phyloP scores from a whole-genome alignment of 164 flowering plant genomes.

The Kalanchoe fedtschenkoi region DNA sequence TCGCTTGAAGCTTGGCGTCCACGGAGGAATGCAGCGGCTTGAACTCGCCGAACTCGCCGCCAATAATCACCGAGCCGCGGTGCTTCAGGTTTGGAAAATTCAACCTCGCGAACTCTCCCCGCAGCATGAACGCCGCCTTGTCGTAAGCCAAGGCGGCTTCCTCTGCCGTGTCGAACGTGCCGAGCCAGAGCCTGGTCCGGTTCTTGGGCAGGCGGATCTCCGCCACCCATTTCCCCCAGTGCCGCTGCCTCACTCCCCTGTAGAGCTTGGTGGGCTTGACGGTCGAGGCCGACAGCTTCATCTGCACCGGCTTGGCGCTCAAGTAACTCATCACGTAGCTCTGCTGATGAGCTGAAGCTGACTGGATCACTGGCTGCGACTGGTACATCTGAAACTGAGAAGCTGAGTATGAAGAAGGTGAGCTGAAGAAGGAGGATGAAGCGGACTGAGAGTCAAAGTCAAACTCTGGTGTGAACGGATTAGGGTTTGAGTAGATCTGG shows the following conservation, averaged over 20 bases:
- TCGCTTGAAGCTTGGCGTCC: conserved; percentile 10
- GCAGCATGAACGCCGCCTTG: conserved; percentile 2
- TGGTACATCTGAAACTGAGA: neutral
- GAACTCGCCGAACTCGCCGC: conserved; percentile 3
- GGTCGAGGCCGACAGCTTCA: neutral
- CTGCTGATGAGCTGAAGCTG: neutral
- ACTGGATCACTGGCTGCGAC: neutral
- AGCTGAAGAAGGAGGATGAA: neutral
- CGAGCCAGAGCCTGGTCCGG: conserved; percentile 6
- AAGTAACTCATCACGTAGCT: neutral
- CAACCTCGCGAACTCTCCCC: conserved; percentile 1
- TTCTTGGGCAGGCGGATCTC: conserved; percentile 3
- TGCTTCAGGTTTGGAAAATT: conserved; percentile 8
- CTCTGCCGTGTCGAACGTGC: conserved; percentile 5
- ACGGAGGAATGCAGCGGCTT: conserved; percentile 9
- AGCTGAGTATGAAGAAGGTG: too few relatives aligned
- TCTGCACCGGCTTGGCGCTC: conserved; percentile 3
- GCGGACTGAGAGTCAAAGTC: conserved; percentile 4
- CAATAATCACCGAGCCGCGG: neutral
- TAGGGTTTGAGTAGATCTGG: too few relatives aligned
- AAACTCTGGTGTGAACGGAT: too few relatives aligned
- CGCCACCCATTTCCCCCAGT: conserved; percentile 8
- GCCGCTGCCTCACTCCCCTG: conserved; percentile 7
- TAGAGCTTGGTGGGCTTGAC: conserved; percentile 1
- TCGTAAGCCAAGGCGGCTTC: conserved; percentile 6